phyloP scores from a whole-genome alignment of 2,329 filamentous ascomycete species.

The Penicillium sp. region DNA sequence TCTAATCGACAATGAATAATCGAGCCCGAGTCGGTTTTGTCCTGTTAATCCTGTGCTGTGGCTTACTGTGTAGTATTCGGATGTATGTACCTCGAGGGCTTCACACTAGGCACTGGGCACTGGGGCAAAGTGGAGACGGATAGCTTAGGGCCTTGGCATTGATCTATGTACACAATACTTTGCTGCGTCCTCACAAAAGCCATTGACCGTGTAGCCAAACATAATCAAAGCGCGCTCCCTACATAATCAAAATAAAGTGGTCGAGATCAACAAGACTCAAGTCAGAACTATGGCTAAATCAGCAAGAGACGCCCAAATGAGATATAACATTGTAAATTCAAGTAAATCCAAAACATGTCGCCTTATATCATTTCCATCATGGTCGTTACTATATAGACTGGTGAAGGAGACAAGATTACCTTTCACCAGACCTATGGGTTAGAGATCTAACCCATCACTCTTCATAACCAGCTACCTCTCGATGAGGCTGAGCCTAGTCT shows the following conservation, averaged over 20 bases:
- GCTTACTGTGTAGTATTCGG: background rate
- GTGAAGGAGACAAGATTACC: background rate
- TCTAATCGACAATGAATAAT: constrained; percentile 9
- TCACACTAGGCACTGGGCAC: too few species aligned
- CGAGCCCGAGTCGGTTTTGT: constrained; percentile 1
- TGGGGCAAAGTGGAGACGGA: constrained; percentile 7
- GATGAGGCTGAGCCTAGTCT: too few species aligned
- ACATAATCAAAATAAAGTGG: background rate
- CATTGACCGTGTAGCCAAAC: background rate
- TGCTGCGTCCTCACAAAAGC: too few species aligned
- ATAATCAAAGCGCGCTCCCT: background rate
- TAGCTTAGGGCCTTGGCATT: constrained; percentile 2
- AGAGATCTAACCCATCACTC: too few species aligned
- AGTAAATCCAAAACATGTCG: constrained; percentile 9
- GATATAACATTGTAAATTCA: constrained; percentile 2
- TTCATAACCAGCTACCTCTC: too few species aligned
- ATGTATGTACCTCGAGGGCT: background rate
- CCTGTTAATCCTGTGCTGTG: background rate
- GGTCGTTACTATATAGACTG: background rate
- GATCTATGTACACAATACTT: too few species aligned
- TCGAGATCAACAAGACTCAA: background rate
- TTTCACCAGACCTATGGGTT: too few species aligned
- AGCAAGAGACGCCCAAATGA: constrained; percentile 1
- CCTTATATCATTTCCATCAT: constrained; percentile 21
- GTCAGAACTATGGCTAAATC: constrained; percentile 4